Evolutionary conservation across 257 asterid species (phyloP), one percentile per base, ranked within the genome.

Genomic region (Penstemon eatonii): DNA sequence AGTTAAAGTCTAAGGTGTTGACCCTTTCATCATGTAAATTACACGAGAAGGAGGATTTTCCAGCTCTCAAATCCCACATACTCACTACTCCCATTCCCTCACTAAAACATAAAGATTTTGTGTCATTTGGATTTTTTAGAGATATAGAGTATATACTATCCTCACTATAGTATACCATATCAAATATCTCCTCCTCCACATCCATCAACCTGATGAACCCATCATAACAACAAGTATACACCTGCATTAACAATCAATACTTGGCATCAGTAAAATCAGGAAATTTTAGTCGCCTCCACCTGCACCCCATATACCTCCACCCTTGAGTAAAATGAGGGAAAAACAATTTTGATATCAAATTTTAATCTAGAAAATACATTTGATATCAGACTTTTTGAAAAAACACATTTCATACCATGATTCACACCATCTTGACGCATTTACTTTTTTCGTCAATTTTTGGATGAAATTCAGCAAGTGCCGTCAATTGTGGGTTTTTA

Each of bases 161-260:
- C 49, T 87, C 92, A 56, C 88, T 78, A 46, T 59, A 56, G 76
- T 83, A 80, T 7, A 87, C 79, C 83, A 84, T 60, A 76, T 81
- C 88, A 74, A 93, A 93, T 8, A 83, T 56, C 84, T 83, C 94
- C 78, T 78, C 87, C 85, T 90, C 97, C 59, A 84, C 79, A 66
- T 88, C 90, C 96, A 93, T 81, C 81, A 84, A 38, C 86, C 94
- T 78, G 56, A 93, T 80, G 73, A 85, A 82, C 70, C 99, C 99
- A 72, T 87, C 82, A 69, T 88, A 90, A 77, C 92, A 85, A n/a
- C 87, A 87, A 72, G 84, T 93, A 75, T 81, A 85, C 85, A 93
- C 81, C 99, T 93, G 89, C 86, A 86, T 53, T 74, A 25, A 67
- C 49, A 49, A 25, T 25, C 33, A 1, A 25, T 25, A 25, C 3